Evolutionary conservation across 2,329 filamentous ascomycete genomes (phyloP).

Genomic region (Fonsecaea erecta): DNA sequence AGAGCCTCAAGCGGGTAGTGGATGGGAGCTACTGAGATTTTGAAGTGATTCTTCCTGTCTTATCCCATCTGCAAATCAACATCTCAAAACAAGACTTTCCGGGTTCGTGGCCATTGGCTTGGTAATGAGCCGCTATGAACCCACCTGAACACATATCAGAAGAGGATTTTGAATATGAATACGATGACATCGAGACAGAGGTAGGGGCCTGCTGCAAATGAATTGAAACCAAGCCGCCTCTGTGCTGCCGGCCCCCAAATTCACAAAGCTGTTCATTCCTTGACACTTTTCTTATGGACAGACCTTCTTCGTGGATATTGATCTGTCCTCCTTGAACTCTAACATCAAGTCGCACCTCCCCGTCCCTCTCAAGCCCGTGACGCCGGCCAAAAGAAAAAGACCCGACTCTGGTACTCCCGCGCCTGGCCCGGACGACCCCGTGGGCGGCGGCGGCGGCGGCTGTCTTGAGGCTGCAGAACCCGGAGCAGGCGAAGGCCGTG

Average conservation of each 20-base stretch:
- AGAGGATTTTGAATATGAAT: conserved; percentile 64
- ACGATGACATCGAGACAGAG: conserved; percentile 58
- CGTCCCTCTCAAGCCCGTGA: conserved; percentile 12
- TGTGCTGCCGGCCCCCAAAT: background rate
- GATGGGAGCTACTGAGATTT: too few species aligned
- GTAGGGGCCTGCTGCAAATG: conserved; percentile 42
- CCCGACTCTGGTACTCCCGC: conserved; percentile 16
- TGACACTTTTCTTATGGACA: conserved; percentile 39
- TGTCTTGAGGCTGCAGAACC: conserved; percentile 3
- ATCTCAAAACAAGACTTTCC: background rate
- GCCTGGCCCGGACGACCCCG: conserved; percentile 26
- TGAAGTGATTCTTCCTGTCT: background rate
- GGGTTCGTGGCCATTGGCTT: background rate
- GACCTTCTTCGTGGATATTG: conserved; percentile 65
- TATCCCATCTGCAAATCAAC: background rate
- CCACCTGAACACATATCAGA: conserved; percentile 40
- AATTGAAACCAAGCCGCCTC: conserved; percentile 1
- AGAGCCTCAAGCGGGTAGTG: too few species aligned
- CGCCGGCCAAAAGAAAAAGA: conserved; percentile 24
- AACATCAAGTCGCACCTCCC: conserved; percentile 39
- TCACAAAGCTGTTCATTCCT: conserved; percentile 17
- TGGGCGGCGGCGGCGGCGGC: too few species aligned
- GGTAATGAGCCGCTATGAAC: conserved; percentile 17
- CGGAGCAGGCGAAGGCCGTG: conserved; percentile 12
- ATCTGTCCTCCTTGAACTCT: conserved; percentile 57